phyloP scores from a whole-genome alignment of 208 protist genomes.

The Leptomonas pyrrhocoris region DNA sequence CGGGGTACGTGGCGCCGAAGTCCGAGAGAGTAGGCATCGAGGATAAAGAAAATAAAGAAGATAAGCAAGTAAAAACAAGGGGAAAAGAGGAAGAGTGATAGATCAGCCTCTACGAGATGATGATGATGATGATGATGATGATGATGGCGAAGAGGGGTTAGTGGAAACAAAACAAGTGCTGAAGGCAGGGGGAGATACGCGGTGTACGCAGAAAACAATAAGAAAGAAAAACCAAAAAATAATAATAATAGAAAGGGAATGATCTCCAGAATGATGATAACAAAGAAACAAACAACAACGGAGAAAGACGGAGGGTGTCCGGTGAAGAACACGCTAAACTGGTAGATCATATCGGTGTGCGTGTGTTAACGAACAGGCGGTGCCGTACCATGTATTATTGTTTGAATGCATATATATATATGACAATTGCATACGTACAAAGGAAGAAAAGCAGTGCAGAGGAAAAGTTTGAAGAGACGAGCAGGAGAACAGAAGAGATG shows the following conservation, averaged over 20 bases:
- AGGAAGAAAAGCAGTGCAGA: too few species aligned
- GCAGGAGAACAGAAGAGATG: too few species aligned
- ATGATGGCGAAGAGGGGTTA: background rate
- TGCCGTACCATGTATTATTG: too few species aligned
- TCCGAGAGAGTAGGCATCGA: conserved; percentile 51
- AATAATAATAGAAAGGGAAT: background rate
- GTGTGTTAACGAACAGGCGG: background rate
- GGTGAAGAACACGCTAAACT: too few species aligned
- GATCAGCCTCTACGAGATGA: too few species aligned
- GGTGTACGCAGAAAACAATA: background rate
- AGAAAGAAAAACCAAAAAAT: background rate
- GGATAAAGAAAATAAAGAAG: background rate
- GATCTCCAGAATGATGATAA: background rate
- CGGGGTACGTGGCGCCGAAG: conserved; percentile 70
- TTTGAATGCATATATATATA: too few species aligned
- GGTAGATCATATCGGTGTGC: too few species aligned
- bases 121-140: too few species aligned
- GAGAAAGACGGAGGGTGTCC: background rate
- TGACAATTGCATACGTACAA: background rate
- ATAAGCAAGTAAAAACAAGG: background rate
- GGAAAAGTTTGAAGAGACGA: too few species aligned
- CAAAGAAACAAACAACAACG: background rate
- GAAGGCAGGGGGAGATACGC: background rate
- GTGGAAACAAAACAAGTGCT: background rate
- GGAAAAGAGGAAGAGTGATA: too few species aligned